Percentiles rank a stretch among this genome's conserved stretches.
These are phyloP conservation scores for Venturia effusa DNA, from an alignment of 2,329 filamentous ascomycete species.

Conservation along the genomic window DNA sequence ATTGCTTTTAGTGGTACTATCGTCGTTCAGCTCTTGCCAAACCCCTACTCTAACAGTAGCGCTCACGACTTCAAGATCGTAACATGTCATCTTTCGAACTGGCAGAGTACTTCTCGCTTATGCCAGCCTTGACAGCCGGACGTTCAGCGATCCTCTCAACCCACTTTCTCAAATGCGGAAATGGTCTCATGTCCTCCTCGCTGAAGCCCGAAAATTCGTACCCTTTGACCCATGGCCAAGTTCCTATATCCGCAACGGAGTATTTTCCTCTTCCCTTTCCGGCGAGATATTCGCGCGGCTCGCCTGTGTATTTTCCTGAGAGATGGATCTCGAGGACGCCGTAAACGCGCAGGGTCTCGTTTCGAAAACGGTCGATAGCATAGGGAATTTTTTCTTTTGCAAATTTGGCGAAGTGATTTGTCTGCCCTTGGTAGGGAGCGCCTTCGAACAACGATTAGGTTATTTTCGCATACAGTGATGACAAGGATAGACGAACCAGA, in stretches of 20 bases:
- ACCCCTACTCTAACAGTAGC: too few relatives aligned
- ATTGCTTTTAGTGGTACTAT: neutral
- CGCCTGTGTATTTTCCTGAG: slow-evolving; percentile 39
- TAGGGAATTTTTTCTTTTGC: slow-evolving; percentile 55
- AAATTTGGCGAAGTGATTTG: slow-evolving; percentile 75
- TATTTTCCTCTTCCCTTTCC: slow-evolving; percentile 46
- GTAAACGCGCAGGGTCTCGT: slow-evolving; percentile 38
- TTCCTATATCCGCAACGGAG: slow-evolving; percentile 38
- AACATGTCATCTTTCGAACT: slow-evolving; percentile 2
- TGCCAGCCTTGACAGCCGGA: slow-evolving; percentile 37
- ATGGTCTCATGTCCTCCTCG: slow-evolving; percentile 37
- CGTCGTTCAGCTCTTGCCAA: neutral
- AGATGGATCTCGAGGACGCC: slow-evolving; percentile 44
- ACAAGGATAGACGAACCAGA: slow-evolving; percentile 13
- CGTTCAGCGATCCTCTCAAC: slow-evolving; percentile 39
- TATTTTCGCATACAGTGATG: too few relatives aligned
- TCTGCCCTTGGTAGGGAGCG: slow-evolving; percentile 73
- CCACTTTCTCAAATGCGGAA: slow-evolving; percentile 44
- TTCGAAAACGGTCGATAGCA: slow-evolving; percentile 36
- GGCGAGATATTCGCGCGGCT: slow-evolving; percentile 43
- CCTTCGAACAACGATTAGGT: slow-evolving; percentile 11
- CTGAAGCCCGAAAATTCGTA: slow-evolving; percentile 35
- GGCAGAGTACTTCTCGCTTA: slow-evolving; percentile 27
- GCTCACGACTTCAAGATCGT: slow-evolving; percentile 2
- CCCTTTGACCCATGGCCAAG: slow-evolving; percentile 15